phyloP scores from a whole-genome alignment of 306 rosid genomes.

The Castanea crenata region DNA sequence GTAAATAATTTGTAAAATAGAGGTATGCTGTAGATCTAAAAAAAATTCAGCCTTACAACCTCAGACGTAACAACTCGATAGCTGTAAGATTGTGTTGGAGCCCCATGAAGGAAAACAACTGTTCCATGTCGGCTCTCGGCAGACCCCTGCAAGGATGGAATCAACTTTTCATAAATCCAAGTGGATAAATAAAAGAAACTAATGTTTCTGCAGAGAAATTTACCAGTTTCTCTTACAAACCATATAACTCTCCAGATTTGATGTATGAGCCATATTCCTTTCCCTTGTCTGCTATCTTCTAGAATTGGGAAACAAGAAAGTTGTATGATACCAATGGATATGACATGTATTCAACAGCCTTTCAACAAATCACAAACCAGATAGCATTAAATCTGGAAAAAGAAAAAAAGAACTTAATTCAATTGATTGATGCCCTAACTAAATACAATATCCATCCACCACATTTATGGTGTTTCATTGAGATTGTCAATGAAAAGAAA shows the following conservation, averaged over 20 bases:
- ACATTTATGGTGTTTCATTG: neutral
- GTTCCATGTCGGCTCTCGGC: too few relatives aligned
- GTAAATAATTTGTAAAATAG: too few relatives aligned
- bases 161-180: neutral
- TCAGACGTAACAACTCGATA: too few relatives aligned
- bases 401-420: neutral
- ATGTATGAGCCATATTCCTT: conserved; percentile 76
- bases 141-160: too few relatives aligned
- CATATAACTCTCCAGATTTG: conserved; percentile 74
- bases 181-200: conserved; percentile 10
- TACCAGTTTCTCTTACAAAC: conserved; percentile 99
- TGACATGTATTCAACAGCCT: neutral
- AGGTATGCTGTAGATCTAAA: too few relatives aligned
- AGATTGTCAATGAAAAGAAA: neutral
- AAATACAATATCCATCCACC: neutral
- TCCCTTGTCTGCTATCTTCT: conserved; percentile 93
- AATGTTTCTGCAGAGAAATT: conserved; percentile 15
- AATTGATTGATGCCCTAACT: neutral
- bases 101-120: too few relatives aligned
- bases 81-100: too few relatives aligned
- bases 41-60: too few relatives aligned
- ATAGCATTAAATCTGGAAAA: neutral
- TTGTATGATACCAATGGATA: neutral
- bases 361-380: neutral
- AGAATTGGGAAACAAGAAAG: conserved; percentile 27